Evolutionary conservation across 2,329 filamentous ascomycete genomes (phyloP).

Genomic region (Aspergillus sp.): DNA sequence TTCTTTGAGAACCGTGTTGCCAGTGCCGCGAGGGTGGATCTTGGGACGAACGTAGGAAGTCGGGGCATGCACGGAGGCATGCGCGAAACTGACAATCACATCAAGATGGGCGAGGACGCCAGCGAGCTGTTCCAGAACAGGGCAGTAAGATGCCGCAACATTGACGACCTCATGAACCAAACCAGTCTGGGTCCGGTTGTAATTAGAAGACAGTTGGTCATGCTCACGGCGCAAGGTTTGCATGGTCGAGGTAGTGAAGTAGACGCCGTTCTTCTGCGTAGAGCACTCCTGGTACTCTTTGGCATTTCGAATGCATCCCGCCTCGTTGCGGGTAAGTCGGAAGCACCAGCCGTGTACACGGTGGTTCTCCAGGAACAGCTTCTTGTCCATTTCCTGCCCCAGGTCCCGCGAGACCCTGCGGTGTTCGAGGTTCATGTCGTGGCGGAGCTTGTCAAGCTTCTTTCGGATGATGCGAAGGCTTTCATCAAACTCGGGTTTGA

Average conservation of each 20-base stretch:
- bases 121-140: conserved; percentile 84
- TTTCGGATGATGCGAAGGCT: conserved; percentile 81
- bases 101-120: conserved; percentile 89
- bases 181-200: conserved; percentile 89
- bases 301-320: conserved; percentile 89
- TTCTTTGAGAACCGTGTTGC: conserved; percentile 86
- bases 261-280: conserved; percentile 98
- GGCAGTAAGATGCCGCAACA: conserved; percentile 91
- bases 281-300: conserved; percentile 89
- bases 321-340: conserved; percentile 85
- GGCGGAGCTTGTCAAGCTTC: conserved; percentile 80
- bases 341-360: conserved; percentile 96
- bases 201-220: conserved; percentile 89
- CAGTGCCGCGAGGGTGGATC: conserved; percentile 83
- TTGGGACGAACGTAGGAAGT: conserved; percentile 87
- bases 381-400: conserved; percentile 92
- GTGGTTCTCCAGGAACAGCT: conserved; percentile 96
- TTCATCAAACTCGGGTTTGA: conserved; percentile 97
- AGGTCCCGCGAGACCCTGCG: conserved; percentile 74
- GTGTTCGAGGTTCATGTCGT: conserved; percentile 83
- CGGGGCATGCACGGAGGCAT: conserved; percentile 89
- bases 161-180: conserved; percentile 89
- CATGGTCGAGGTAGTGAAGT: conserved; percentile 86
- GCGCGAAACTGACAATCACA: conserved; percentile 90
- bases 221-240: conserved; percentile 82